Base-by-base conservation (phyloP, 1,139 yeast genomes). In the Pichia sp. region DNA sequence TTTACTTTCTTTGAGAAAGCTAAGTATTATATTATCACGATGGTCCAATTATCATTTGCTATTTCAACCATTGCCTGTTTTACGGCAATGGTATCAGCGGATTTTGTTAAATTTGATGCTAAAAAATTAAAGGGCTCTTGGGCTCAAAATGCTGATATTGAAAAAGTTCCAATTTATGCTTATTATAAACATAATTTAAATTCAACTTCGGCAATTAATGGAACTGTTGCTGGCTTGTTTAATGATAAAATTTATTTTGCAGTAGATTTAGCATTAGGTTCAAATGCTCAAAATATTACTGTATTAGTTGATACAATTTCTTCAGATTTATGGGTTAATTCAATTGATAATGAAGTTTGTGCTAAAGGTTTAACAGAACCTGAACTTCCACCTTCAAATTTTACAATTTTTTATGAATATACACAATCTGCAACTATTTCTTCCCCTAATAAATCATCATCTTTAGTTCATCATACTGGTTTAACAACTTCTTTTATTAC, bases 301-400 rank as follows among this genome's bases (percentile, higher is more conserved):
- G 78, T 78, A 4, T 63, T 77, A 49, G 61, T 81, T 34, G 86
- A 80, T 56, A 78, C 86, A 6, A 84, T 84, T 0, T 78, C 83
- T 5, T 67, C 82, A 4, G 87, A 80, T 56, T 64, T 79, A 49
- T 80, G 86, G 86, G 73, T 79, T 4, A 48, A 48, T 22, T 48
- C 55, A 1, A 32, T 41, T 25, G 50, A 47, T 9, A 46, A 50
- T 29, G 38, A 37, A 8, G 28, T 43, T 7, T 51, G 55, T 34
- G 39, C 40, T 2, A 4, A 43, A 22, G 46, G 35, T 30, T 16
- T 29, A 9, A 27, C 34, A 10, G n/a, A 32, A 11, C 25, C 24
- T 25, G 30, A 31, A 24, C 8, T n/a, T 6, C n/a, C 16, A 11
- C 20, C 27, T 3, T 30, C 43, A 5, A 46, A 43, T 36, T 38